phyloP scores from a whole-genome alignment of 129 eudicot genomes.

The Centaurea solstitialis region DNA sequence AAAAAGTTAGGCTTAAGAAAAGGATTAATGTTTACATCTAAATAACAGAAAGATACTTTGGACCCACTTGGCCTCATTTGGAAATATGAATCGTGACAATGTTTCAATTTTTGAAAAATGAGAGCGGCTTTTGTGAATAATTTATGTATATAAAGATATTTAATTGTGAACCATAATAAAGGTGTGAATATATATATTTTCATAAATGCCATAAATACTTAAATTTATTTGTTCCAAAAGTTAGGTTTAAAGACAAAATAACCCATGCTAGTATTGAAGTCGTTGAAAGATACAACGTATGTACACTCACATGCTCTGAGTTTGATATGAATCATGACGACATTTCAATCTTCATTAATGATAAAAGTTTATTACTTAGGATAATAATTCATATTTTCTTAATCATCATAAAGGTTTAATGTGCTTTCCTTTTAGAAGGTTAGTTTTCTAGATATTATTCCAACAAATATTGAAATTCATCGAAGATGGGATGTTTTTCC shows the following conservation, averaged over 20 bases:
- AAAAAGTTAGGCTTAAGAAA: too few relatives aligned
- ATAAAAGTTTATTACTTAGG: not conserved
- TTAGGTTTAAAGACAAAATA: not conserved
- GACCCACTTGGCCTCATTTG: not conserved
- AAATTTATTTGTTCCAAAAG: not conserved
- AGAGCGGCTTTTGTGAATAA: too few relatives aligned
- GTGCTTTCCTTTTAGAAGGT: not conserved
- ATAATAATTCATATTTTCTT: not conserved
- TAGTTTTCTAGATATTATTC: not conserved
- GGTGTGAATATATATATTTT: too few relatives aligned
- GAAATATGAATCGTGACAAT: not conserved
- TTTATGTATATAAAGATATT: too few relatives aligned
- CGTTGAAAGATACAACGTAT: not conserved
- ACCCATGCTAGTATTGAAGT: not conserved
- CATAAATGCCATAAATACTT: not conserved
- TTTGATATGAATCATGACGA: conserved; percentile 6
- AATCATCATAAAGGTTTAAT: not conserved
- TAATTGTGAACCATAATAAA: too few relatives aligned
- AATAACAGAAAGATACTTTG: too few relatives aligned
- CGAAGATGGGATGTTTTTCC: not conserved
- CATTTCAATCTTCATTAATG: not conserved
- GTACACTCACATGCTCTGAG: not conserved
- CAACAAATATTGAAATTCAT: not conserved
- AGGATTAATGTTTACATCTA: not conserved
- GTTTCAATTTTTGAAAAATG: too few relatives aligned